These are phyloP conservation scores for Neurospora crassa DNA, from an alignment of 2,329 filamentous ascomycete species.

Conservation along the genomic window DNA sequence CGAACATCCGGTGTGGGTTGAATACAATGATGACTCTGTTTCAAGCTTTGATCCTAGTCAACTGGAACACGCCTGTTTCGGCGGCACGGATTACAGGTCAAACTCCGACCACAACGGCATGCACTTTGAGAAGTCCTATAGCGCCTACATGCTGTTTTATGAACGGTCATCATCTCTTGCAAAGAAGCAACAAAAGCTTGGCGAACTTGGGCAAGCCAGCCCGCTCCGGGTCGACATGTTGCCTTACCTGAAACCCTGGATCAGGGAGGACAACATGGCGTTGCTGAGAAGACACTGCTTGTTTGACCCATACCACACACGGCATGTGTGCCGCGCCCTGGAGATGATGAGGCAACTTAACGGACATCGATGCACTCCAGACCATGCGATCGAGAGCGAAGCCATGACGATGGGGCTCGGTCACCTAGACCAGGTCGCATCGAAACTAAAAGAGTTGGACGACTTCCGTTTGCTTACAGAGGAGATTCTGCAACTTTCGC, in stretches of 20 bases:
- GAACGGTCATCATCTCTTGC: conserved; percentile 63
- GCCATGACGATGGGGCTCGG: conserved; percentile 48
- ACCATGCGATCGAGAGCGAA: conserved; percentile 36
- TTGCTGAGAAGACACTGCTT: conserved; percentile 71
- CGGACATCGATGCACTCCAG: conserved; percentile 36
- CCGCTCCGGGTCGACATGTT: conserved; percentile 39
- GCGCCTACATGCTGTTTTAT: conserved; percentile 98
- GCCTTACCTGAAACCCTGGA: conserved; percentile 42
- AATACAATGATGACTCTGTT: conserved; percentile 90
- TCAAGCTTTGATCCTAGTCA: conserved; percentile 61
- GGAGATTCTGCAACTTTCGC: conserved; percentile 36
- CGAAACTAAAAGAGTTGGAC: conserved; percentile 58
- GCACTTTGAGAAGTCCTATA: conserved; percentile 61
- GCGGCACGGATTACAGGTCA: conserved; percentile 51
- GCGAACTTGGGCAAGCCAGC: conserved; percentile 23
- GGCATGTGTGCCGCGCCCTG: not conserved
- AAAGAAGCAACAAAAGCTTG: conserved; percentile 38
- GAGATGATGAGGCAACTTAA: conserved; percentile 36
- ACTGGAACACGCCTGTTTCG: conserved; percentile 71
- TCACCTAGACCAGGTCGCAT: conserved; percentile 68
- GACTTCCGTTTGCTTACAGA: conserved; percentile 44
- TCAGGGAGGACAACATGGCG: conserved; percentile 61
- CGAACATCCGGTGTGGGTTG: conserved; percentile 57
- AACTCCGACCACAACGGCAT: conserved; percentile 35
- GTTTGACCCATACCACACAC: conserved; percentile 51